Evolutionary conservation across 2,329 filamentous ascomycete species (phyloP).

Genomic region (Geosmithia putterillii): DNA sequence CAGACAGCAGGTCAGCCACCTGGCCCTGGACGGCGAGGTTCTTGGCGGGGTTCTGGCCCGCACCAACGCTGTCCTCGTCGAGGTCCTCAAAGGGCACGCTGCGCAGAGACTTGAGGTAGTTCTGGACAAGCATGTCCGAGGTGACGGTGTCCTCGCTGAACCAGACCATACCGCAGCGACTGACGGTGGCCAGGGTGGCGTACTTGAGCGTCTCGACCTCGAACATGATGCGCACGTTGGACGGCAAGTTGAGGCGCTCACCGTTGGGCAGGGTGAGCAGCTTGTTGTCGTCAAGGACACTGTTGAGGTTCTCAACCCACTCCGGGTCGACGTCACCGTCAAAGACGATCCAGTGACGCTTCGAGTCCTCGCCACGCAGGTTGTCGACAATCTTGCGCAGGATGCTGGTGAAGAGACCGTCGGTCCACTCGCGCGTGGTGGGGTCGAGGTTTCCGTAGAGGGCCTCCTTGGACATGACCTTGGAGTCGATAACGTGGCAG

Average conservation of each 20-base stretch:
- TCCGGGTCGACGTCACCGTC: constrained; percentile 98
- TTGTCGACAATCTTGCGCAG: constrained; percentile 98
- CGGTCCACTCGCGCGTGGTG: constrained; percentile 97
- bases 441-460: constrained; percentile 92
- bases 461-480: constrained; percentile 99
- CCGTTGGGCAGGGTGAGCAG: constrained; percentile 92
- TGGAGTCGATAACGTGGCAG: constrained; percentile 95
- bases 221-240: constrained; percentile 99
- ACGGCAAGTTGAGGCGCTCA: constrained; percentile 86
- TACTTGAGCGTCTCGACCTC: constrained; percentile 98
- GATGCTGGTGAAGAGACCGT: constrained; percentile 95
- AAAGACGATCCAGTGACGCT: constrained; percentile 98
- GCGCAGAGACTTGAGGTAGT: constrained; percentile 78
- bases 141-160: constrained; percentile 98
- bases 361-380: constrained; percentile 88
- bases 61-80: constrained; percentile 77
- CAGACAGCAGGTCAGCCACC: constrained; percentile 67
- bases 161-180: constrained; percentile 99
- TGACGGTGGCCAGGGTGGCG: constrained; percentile 94
- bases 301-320: constrained; percentile 99
- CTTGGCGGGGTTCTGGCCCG: constrained; percentile 65
- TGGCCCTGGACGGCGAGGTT: constrained; percentile 67
- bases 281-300: constrained; percentile 98
- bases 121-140: constrained; percentile 78
- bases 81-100: constrained; percentile 85